These are phyloP conservation scores for Thielaviopsis euricoi DNA, from an alignment of 2,329 filamentous ascomycete genomes.

Conservation along the genomic window DNA sequence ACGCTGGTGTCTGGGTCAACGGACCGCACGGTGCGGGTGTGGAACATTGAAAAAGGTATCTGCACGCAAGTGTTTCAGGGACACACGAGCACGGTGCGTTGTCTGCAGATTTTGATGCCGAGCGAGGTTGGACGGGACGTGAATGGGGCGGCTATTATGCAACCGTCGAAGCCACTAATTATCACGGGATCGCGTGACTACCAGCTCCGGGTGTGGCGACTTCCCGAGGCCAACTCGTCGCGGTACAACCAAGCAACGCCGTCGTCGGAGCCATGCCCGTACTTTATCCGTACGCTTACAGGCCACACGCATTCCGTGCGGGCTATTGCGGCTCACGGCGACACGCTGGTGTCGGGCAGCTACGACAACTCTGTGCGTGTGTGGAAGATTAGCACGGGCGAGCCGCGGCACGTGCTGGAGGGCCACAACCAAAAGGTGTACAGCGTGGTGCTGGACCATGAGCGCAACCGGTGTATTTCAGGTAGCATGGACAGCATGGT, in stretches of 20 bases:
- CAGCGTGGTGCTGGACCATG: slow-evolving; percentile 84
- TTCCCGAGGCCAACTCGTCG: slow-evolving; percentile 64
- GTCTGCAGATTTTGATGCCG: slow-evolving; percentile 84
- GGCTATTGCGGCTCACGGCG: slow-evolving; percentile 84
- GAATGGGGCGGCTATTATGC: slow-evolving; percentile 64
- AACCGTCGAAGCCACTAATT: slow-evolving; percentile 87
- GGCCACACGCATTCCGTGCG: slow-evolving; percentile 90
- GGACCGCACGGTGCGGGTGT: slow-evolving; percentile 94
- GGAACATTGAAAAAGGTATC: slow-evolving; percentile 87
- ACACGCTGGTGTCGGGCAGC: slow-evolving; percentile 92
- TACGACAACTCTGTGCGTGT: slow-evolving; percentile 92
- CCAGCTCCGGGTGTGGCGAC: slow-evolving; percentile 82
- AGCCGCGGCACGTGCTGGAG: slow-evolving; percentile 65
- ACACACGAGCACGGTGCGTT: slow-evolving; percentile 92
- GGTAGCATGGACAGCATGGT: slow-evolving; percentile 97
- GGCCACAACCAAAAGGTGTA: slow-evolving; percentile 92
- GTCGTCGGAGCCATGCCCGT: slow-evolving; percentile 63
- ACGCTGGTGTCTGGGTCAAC: slow-evolving; percentile 91
- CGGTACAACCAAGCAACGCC: slow-evolving; percentile 66
- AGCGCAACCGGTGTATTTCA: slow-evolving; percentile 87
- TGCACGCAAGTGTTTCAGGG: slow-evolving; percentile 95
- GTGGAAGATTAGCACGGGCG: slow-evolving; percentile 93
- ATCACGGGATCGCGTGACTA: slow-evolving; percentile 96
- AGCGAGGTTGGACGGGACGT: slow-evolving; percentile 54
- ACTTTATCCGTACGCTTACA: slow-evolving; percentile 73